Base-by-base conservation (phyloP, 306 rosid species). In the Lupinus albus region DNA sequence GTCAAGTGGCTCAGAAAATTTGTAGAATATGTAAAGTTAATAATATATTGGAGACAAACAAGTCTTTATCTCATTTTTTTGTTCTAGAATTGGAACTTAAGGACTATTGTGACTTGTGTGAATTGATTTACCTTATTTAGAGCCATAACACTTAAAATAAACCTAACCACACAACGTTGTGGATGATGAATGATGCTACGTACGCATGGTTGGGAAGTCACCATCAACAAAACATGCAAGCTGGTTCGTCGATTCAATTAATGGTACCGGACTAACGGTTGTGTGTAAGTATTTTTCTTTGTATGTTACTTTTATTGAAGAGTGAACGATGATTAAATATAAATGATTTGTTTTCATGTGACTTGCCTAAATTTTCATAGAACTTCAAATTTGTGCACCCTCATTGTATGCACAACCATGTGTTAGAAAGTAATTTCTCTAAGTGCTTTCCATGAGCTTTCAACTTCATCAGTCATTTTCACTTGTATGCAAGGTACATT, bases 141-240 rank as follows among this genome's bases (percentile, higher is more conserved):
- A 61, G 60, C 25, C 32, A 76, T 60, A 11, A 12, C 53, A 25
- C 48, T 14, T 21, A 32, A 7, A 51, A 76, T 64, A 67, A 67
- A 49, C 73, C 73, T 74, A 72, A 62, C 76, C 81, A 49, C 73
- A 76, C 53, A 70, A 56, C 44, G 28, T 25, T 25, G 28, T 25
- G 28, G 28, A 25, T 25, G 28, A 25, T 25, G 28, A 25, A 25
- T 25, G 28, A 25, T 25, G 28, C 28, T 25, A 25, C 28, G 28
- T 57, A 59, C 53, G 76, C 83, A 64, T 81, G 62, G 82, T 77
- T 81, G 76, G 62, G 63, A 64, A 63, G 85, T 81, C 85, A 38
- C 74, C 65, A 64, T 50, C 28, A 25, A 25, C 28, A 20, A 20
- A 20, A 2, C 25, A 20, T 1, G 25, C 25, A 20, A 20, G 25